These are phyloP conservation scores for Metschnikowia continentalis DNA, from an alignment of 805 yeast genomes.

Conservation along the genomic window DNA sequence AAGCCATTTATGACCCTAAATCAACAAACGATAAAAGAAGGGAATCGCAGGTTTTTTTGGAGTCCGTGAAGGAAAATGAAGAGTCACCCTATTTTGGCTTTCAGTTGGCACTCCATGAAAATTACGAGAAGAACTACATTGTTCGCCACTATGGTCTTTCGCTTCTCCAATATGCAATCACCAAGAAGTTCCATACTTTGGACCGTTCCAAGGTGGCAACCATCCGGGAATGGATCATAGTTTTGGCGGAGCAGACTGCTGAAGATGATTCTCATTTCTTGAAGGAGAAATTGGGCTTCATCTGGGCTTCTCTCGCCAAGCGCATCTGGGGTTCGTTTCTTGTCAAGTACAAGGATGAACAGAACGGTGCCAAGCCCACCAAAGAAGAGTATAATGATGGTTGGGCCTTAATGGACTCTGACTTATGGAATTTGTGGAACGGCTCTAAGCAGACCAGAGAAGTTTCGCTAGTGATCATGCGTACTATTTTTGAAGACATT, in stretches of 20 bases:
- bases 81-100: conserved; percentile 94
- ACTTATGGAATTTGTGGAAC: conserved; percentile 72
- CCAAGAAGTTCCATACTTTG: conserved; percentile 51
- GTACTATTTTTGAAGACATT: conserved; percentile 90
- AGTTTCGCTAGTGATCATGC: conserved; percentile 67
- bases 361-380: conserved; percentile 25
- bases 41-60: conserved; percentile 62
- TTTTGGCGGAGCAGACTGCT: conserved; percentile 58
- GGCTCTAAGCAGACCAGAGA: conserved; percentile 62
- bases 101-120: conserved; percentile 65
- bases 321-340: conserved; percentile 82
- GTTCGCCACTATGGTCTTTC: conserved; percentile 90
- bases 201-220: conserved; percentile 56
- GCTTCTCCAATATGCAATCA: conserved; percentile 68
- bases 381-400: conserved; percentile 53
- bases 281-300: conserved; percentile 80
- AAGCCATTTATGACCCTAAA: conserved; percentile 63
- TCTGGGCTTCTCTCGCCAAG: conserved; percentile 91
- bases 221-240: conserved; percentile 79
- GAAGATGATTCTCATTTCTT: conserved; percentile 82
- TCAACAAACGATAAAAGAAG: conserved; percentile 55
- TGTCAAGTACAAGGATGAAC: conserved; percentile 27
- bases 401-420: conserved; percentile 86
- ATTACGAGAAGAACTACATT: conserved; percentile 54
- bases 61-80: conserved; percentile 66